Conservation (phyloP, 2,329 filamentous ascomycete species). For the Scedosporium apiospermum region DNA sequence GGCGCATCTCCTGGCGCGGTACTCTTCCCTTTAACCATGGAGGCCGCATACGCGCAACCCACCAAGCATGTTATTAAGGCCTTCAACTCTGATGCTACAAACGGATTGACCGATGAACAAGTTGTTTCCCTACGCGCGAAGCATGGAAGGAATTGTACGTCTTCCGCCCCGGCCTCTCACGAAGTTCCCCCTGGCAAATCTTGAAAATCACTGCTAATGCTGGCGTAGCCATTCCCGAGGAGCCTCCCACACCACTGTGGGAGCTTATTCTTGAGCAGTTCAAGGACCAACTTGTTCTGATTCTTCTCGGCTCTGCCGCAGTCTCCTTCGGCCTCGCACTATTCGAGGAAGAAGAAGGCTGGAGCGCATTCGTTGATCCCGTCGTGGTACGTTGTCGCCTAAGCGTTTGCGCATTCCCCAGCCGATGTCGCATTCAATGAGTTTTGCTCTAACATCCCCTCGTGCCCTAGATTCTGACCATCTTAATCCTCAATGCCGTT, state of each 20-base stretch:
- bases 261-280: constrained; percentile 96
- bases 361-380: constrained; percentile 96
- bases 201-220: background rate
- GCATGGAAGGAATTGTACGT: constrained; percentile 55
- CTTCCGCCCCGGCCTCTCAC: background rate
- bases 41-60: constrained; percentile 51
- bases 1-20: background rate
- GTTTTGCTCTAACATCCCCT: background rate
- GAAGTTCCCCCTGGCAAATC: background rate
- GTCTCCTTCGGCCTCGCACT: constrained; percentile 90
- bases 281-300: constrained; percentile 96
- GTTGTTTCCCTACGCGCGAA: constrained; percentile 45
- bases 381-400: constrained; percentile 60
- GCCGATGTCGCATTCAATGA: background rate
- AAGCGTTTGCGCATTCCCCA: background rate
- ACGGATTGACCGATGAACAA: constrained; percentile 51
- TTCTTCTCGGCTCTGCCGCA: constrained; percentile 82
- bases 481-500: constrained; percentile 90
- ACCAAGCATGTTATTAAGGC: constrained; percentile 48
- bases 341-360: constrained; percentile 86
- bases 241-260: constrained; percentile 93
- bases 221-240: constrained; percentile 56
- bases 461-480: constrained; percentile 71
- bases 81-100: constrained; percentile 44
- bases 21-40: constrained; percentile 34